A percentile compares a stretch with the other conserved stretches of the same genome.
These are phyloP conservation scores for Carex scoparia DNA, from an alignment of 176 grass and related monocot species.

Conservation along the genomic window DNA sequence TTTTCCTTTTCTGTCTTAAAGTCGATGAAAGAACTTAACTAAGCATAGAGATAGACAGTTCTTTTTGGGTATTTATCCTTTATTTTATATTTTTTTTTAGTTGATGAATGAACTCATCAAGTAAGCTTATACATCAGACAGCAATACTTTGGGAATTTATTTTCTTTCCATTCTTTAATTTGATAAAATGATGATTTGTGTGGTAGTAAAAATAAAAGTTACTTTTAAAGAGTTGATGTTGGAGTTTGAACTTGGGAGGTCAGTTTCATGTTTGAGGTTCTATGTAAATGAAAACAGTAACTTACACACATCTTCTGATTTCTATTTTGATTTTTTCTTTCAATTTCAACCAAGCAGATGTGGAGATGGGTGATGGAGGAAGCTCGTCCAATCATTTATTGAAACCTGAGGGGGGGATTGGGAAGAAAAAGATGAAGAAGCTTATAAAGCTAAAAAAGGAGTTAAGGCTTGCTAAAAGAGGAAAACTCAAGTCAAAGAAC, in stretches of 20 bases:
- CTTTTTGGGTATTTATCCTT: neutral
- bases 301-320: neutral
- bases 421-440: conserved; percentile 80
- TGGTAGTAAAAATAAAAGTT: neutral
- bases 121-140: neutral
- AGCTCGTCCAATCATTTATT: conserved; percentile 36
- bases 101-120: neutral
- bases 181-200: neutral
- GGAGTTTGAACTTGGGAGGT: neutral
- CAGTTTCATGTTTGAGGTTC: neutral
- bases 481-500: conserved; percentile 54
- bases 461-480: conserved; percentile 48
- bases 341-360: neutral
- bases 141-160: neutral
- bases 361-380: conserved; percentile 55
- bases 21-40: neutral
- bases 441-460: conserved; percentile 75
- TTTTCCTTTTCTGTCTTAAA: neutral
- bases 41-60: neutral
- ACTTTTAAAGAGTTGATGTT: neutral
- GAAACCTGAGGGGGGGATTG: conserved; percentile 65
- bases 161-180: neutral
- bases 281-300: neutral
- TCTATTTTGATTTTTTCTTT: neutral
- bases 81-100: neutral